Evolutionary conservation across 2,329 filamentous ascomycete species (phyloP).

Genomic region (Phaeomoniella chlamydospora): DNA sequence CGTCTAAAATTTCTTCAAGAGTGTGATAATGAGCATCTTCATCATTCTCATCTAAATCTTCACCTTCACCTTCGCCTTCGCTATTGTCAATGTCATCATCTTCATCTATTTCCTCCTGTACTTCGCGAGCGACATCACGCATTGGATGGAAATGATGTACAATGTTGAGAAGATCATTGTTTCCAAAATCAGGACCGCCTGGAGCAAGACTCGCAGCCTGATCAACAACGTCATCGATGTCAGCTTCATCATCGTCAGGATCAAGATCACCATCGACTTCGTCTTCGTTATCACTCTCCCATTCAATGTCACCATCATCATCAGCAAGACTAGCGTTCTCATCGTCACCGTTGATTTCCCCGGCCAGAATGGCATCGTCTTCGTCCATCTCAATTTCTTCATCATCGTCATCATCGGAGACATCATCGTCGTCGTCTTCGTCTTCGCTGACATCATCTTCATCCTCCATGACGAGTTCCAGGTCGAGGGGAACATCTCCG

Average conservation of each 20-base stretch:
- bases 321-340: conserved; percentile 34
- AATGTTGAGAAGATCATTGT: no score
- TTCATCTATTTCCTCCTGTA: conserved; percentile 43
- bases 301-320: conserved; percentile 29
- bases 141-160: no score
- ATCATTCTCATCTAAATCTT: conserved; percentile 27
- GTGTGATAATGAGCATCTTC: conserved; percentile 17
- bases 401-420: conserved; percentile 39
- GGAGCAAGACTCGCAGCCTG: conserved; percentile 21
- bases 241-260: conserved; percentile 25
- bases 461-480: conserved; percentile 78
- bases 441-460: conserved; percentile 52
- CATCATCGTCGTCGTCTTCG: conserved; percentile 44
- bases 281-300: conserved; percentile 34
- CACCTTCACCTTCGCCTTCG: conserved; percentile 26
- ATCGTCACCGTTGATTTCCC: conserved; percentile 39
- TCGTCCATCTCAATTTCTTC: conserved; percentile 41
- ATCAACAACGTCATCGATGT: conserved; percentile 24
- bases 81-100: conserved; percentile 31
- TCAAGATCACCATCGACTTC: conserved; percentile 13
- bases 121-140: conserved; percentile 10
- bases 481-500: conserved; percentile 49
- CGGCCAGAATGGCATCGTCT: conserved; percentile 42
- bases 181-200: conserved; percentile 26
- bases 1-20: conserved; percentile 13